Base-by-base conservation (phyloP, 2,329 filamentous ascomycete species). In the Microthyrium microscopicum region DNA sequence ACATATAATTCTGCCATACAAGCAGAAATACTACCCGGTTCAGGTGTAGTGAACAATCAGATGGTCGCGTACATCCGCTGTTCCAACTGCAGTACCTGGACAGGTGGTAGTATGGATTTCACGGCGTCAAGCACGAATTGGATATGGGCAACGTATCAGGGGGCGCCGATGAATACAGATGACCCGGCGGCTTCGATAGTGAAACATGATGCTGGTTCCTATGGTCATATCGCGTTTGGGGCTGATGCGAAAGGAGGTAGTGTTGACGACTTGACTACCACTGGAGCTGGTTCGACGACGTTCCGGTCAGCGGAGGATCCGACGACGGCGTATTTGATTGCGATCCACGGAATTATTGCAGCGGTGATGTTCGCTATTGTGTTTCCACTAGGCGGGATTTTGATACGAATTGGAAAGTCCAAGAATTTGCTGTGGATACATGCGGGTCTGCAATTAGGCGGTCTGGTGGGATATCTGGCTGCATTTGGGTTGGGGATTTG, bases 41-140 rank as follows among this genome's bases (percentile, higher is more conserved):
- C 62, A 4, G 66, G 68, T 3, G 62, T 72, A 4, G 46, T 50
- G 3, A 54, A 64, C 41, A 61, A 61, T n/a, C 52, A 55, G 13
- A 67, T 72, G 62, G 58, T 56, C 13, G 68, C 67, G 9, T 72
- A 72, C 43, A 54, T 73, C 13, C 58, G 52, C 41, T 71, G 68
- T 59, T 12, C 15, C 19, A 8, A 30, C 15, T n/a, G n/a, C n/a
- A n/a, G n/a, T n/a, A n/a, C n/a, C n/a, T 31, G 18, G 29, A n/a
- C 19, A 15, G 64, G 64, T 5, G 65, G 66, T 3, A 53, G 47
- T 20, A 66, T 68, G 57, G 56, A 61, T 41, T 62, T 68, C 38
- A 62, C 49, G 4, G 48, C 49, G 17, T 35, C 45, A 3, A 50
- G 44, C 2, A 61, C 59, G 11, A 49, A 49, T 15, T 72, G 65